Conservation (phyloP, 805 yeast species). For the Cyberlindnera nakhonratchasimensis region DNA sequence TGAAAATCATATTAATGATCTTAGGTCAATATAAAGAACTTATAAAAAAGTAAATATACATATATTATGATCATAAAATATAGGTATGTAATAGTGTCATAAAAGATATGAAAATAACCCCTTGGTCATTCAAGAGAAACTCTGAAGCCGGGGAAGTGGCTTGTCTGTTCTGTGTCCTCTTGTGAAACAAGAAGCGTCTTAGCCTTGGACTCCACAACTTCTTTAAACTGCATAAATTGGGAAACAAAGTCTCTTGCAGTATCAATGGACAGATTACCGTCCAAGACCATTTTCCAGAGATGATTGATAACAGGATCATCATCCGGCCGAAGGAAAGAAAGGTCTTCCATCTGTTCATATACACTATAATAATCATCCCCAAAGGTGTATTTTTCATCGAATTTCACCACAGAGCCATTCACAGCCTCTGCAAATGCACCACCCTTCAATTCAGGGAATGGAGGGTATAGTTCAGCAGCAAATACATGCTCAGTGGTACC, state of each 20-base stretch:
- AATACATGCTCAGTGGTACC: constrained; percentile 35
- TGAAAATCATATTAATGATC: no score
- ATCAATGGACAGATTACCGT: constrained; percentile 1
- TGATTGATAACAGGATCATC: constrained; percentile 5
- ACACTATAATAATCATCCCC: not conserved
- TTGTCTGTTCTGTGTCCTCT: not conserved
- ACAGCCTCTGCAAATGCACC: constrained; percentile 35
- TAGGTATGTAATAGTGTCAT: not conserved
- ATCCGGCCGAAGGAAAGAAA: not conserved
- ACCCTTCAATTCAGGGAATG: constrained; percentile 27
- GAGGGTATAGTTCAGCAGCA: constrained; percentile 22
- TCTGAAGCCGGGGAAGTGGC: constrained; percentile 7
- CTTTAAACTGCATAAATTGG: not conserved
- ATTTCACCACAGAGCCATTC: constrained; percentile 32
- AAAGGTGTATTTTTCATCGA: constrained; percentile 12
- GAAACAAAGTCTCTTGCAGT: constrained; percentile 4
- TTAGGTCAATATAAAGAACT: not conserved
- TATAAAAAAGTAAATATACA: no score
- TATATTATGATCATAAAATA: not conserved
- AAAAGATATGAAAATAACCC: no score
- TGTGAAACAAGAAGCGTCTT: not conserved
- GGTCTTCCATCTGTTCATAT: not conserved
- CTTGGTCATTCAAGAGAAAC: not conserved
- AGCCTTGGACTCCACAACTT: not conserved
- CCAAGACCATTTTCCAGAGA: constrained; percentile 3